A percentile compares a stretch with the other conserved stretches of the same genome.
phyloP scores from a whole-genome alignment of 2,329 filamentous ascomycete species.

The Annulohypoxylon truncatum region DNA sequence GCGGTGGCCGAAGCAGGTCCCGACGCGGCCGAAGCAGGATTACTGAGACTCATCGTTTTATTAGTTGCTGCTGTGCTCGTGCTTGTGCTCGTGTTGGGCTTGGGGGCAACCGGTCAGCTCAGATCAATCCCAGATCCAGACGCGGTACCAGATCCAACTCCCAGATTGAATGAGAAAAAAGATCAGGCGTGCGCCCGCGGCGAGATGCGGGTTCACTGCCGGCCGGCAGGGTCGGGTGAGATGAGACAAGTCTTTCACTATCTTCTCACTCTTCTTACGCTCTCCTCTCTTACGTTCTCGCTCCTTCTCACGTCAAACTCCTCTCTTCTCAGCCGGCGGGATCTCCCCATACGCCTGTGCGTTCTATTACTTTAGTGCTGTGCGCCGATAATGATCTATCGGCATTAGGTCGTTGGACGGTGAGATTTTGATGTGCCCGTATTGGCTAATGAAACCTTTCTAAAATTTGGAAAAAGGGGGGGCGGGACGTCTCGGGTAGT shows the following conservation, averaged over 20 bases:
- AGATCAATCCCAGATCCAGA: conserved; percentile 25
- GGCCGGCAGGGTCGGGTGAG: conserved; percentile 38
- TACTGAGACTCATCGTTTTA: conserved; percentile 63
- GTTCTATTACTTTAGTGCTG: background rate
- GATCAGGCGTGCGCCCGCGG: conserved; percentile 25
- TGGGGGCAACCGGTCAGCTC: conserved; percentile 21
- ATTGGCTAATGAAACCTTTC: conserved; percentile 26
- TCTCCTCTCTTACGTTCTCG: background rate
- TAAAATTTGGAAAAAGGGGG: conserved; percentile 13
- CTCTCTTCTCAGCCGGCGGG: conserved; percentile 21
- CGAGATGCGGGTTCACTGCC: conserved; percentile 8
- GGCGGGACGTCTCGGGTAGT: conserved; percentile 22
- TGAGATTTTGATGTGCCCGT: conserved; percentile 29
- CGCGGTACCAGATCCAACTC: conserved; percentile 17
- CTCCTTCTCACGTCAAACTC: background rate
- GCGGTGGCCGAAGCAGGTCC: conserved; percentile 60
- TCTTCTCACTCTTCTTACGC: background rate
- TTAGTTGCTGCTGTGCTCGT: conserved; percentile 18
- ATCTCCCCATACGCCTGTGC: conserved; percentile 29
- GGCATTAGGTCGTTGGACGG: conserved; percentile 4
- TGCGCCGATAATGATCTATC: conserved; percentile 5
- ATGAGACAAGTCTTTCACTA: conserved; percentile 37
- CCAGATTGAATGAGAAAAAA: conserved; percentile 11
- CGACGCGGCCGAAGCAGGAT: conserved; percentile 63
- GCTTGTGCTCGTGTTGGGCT: conserved; percentile 17